Evolutionary conservation across 2,329 filamentous ascomycete species (phyloP).

Genomic region (Paecilomyces dactylethromorphus): DNA sequence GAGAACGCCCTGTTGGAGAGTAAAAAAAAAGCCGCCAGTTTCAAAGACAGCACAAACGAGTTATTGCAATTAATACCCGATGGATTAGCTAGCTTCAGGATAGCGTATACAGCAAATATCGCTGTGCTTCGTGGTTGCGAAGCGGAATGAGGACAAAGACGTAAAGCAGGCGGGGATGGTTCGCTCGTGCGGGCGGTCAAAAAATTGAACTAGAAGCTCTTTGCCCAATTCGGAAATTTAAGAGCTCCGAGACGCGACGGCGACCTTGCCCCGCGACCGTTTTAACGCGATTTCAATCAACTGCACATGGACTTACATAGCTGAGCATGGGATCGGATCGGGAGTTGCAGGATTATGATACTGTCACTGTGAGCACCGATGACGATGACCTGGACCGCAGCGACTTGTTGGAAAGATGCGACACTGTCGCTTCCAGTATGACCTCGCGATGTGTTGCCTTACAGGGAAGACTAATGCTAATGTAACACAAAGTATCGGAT

Average conservation of each 20-base stretch:
- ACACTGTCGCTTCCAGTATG: background rate
- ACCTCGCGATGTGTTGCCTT: background rate
- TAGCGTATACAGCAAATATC: background rate
- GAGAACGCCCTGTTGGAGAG: background rate
- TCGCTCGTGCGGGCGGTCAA: constrained; percentile 2
- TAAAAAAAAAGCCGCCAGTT: background rate
- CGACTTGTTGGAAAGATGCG: constrained; percentile 20
- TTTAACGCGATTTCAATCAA: background rate
- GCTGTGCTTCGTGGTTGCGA: background rate
- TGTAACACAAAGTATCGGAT: background rate
- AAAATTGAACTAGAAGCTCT: constrained; percentile 13
- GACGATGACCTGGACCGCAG: constrained; percentile 42
- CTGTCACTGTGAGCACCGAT: constrained; percentile 17
- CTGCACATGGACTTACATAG: background rate
- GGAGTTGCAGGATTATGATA: constrained; percentile 18
- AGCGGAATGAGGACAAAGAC: background rate
- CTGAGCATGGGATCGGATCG: constrained; percentile 16
- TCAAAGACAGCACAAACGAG: background rate
- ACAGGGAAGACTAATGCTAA: background rate
- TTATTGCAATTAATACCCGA: background rate
- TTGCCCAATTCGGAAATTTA: constrained; percentile 15
- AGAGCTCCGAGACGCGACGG: constrained; percentile 1
- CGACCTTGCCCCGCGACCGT: background rate
- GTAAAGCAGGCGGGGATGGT: background rate
- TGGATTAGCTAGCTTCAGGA: background rate